A percentile compares a stretch with the other conserved stretches of the same genome.
Conservation (phyloP, 1,284 basidiomycete genomes). For the Ceratobasidium sp. region DNA sequence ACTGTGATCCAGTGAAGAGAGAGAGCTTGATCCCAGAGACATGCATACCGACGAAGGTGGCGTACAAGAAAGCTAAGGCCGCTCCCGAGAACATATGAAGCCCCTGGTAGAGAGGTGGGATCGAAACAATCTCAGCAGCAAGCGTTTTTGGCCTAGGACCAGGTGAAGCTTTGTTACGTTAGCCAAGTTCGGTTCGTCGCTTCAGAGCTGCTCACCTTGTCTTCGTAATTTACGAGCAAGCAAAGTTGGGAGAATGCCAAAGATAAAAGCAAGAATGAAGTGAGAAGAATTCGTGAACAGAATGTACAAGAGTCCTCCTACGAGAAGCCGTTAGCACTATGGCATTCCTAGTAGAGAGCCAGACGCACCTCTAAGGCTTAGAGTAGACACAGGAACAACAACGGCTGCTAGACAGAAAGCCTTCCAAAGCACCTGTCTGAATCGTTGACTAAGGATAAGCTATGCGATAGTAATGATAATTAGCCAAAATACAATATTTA, state of each 20-base stretch:
- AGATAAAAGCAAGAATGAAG: slow-evolving; percentile 17
- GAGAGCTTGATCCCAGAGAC: slow-evolving; percentile 37
- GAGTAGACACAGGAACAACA: slow-evolving; percentile 16
- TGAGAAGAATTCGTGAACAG: slow-evolving; percentile 21
- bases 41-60: slow-evolving; percentile 17
- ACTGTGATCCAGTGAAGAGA: slow-evolving; percentile 38
- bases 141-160: slow-evolving; percentile 28
- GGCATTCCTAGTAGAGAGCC: not conserved
- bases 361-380: slow-evolving; percentile 24
- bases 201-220: slow-evolving; percentile 14
- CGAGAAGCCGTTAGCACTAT: not conserved
- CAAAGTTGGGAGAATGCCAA: slow-evolving; percentile 31
- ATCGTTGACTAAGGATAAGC: slow-evolving; percentile 40
- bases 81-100: slow-evolving; percentile 26
- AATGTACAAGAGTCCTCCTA: slow-evolving; percentile 15
- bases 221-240: slow-evolving; percentile 37
- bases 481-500: not conserved
- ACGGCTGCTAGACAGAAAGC: not conserved
- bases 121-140: slow-evolving; percentile 7
- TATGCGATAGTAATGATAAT: not conserved
- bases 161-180: slow-evolving; percentile 4
- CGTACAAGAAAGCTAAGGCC: slow-evolving; percentile 10
- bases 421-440: slow-evolving; percentile 21
- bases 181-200: too few relatives aligned
- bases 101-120: slow-evolving; percentile 7